Conservation (phyloP, 208 protist species). For the Wallacemonas sp. region DNA sequence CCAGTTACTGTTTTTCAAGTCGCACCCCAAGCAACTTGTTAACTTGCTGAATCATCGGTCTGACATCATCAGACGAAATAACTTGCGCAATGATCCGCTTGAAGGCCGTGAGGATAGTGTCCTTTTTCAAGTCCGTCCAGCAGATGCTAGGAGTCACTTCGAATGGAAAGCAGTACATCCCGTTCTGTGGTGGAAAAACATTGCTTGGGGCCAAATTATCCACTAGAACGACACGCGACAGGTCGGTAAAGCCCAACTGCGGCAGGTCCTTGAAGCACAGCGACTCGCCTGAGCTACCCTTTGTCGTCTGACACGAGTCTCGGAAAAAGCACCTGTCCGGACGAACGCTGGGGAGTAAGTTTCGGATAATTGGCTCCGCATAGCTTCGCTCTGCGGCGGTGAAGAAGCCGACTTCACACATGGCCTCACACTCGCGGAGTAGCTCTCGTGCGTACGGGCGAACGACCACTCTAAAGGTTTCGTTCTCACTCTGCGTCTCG, state of each 20-base stretch:
- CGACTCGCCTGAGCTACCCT: conserved; percentile 9
- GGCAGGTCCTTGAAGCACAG: conserved; percentile 58
- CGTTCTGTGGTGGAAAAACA: conserved; percentile 53
- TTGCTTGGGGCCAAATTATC: conserved; percentile 72
- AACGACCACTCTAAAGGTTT: conserved; percentile 41
- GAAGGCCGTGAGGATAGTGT: neutral
- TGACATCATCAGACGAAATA: neutral
- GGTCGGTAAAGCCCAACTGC: conserved; percentile 32
- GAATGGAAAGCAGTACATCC: conserved; percentile 64
- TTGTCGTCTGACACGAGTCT: conserved; percentile 30
- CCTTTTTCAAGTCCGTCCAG: neutral
- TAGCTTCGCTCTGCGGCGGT: conserved; percentile 68
- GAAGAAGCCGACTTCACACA: conserved; percentile 77
- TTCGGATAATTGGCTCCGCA: conserved; percentile 50
- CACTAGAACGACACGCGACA: conserved; percentile 47
- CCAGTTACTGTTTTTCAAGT: conserved; percentile 18
- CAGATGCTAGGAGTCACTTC: neutral
- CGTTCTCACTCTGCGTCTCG: neutral
- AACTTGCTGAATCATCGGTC: neutral
- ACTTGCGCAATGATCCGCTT: neutral
- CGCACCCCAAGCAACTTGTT: neutral
- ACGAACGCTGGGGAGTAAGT: conserved; percentile 43
- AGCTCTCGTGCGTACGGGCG: conserved; percentile 55
- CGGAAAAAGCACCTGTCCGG: conserved; percentile 54
- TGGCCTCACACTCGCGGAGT: conserved; percentile 33